A percentile compares a stretch with the other conserved stretches of the same genome.
phyloP scores from a whole-genome alignment of 1,284 basidiomycete genomes.

The Ustilago loliicola region DNA sequence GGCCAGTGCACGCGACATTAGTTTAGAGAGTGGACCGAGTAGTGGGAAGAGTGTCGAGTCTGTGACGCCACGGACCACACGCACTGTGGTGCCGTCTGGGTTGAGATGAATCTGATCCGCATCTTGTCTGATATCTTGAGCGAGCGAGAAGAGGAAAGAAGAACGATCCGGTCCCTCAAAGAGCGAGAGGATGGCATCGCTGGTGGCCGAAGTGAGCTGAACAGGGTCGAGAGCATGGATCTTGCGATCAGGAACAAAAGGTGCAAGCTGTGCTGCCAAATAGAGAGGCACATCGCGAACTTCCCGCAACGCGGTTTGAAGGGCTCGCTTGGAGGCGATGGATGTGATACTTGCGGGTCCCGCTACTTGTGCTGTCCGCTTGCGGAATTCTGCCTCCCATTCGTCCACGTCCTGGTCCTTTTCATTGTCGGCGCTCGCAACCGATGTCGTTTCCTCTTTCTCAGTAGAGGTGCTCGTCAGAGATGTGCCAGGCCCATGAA shows the following conservation, averaged over 20 bases:
- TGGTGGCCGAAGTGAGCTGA: slow-evolving; percentile 42
- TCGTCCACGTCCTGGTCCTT: slow-evolving; percentile 38
- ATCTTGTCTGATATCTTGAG: slow-evolving; percentile 21
- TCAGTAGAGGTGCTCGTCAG: background rate
- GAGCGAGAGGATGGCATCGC: slow-evolving; percentile 51
- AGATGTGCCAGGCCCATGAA: slow-evolving; percentile 25
- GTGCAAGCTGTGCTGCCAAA: slow-evolving; percentile 54
- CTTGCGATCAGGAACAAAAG: slow-evolving; percentile 51
- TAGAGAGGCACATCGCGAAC: slow-evolving; percentile 52
- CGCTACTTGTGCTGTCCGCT: slow-evolving; percentile 36
- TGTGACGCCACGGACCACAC: slow-evolving; percentile 13
- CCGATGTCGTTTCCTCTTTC: background rate
- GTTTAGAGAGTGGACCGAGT: slow-evolving; percentile 62
- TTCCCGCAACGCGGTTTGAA: slow-evolving; percentile 24
- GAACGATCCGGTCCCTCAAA: slow-evolving; percentile 40
- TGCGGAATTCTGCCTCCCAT: slow-evolving; percentile 60
- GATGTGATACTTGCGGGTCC: slow-evolving; percentile 42
- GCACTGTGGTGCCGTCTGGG: slow-evolving; percentile 16
- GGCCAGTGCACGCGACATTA: slow-evolving; percentile 55
- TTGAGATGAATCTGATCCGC: slow-evolving; percentile 8
- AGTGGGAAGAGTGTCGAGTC: slow-evolving; percentile 53
- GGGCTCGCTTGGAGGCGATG: slow-evolving; percentile 22
- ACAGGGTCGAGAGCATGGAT: slow-evolving; percentile 46
- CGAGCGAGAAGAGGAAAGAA: slow-evolving; percentile 32
- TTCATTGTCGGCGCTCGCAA: background rate